Evolutionary conservation across 2,329 filamentous ascomycete species (phyloP).

Genomic region (Penicillium sp.): DNA sequence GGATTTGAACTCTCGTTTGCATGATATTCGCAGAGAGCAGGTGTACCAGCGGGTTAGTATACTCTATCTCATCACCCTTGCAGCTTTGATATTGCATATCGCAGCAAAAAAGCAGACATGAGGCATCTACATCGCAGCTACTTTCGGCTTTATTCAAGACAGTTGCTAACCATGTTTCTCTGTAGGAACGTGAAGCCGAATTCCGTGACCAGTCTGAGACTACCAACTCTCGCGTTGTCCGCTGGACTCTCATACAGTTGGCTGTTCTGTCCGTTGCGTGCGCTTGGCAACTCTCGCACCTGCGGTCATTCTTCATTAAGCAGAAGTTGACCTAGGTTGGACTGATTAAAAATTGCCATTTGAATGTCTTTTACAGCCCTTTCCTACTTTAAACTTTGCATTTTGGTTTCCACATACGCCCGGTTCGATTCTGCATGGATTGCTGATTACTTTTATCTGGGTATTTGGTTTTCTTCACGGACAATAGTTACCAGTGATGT

Average conservation of each 20-base stretch:
- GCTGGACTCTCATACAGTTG: conserved; percentile 92
- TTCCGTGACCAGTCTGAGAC: conserved; percentile 96
- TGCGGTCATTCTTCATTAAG: conserved; percentile 99
- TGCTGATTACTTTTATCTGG: background rate
- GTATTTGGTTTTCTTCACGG: background rate
- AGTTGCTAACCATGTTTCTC: background rate
- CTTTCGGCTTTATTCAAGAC: background rate
- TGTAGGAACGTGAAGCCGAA: conserved; percentile 90
- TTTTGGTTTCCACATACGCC: conserved; percentile 12
- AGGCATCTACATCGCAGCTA: background rate
- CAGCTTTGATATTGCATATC: background rate
- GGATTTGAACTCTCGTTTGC: conserved; percentile 82
- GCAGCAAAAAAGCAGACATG: background rate
- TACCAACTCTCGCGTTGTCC: conserved; percentile 86
- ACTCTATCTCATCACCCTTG: background rate
- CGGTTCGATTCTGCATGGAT: background rate
- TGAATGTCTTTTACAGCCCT: conserved; percentile 14
- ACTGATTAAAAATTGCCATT: background rate
- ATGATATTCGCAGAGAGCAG: conserved; percentile 91
- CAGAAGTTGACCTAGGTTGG: conserved; percentile 85
- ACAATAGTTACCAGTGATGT: background rate
- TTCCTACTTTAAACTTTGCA: conserved; percentile 19
- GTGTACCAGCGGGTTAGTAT: conserved; percentile 81
- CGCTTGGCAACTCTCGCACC: conserved; percentile 94
- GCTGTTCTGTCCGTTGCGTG: conserved; percentile 82